phyloP scores from a whole-genome alignment of 83 land plant species.

The Thuja plicata region DNA sequence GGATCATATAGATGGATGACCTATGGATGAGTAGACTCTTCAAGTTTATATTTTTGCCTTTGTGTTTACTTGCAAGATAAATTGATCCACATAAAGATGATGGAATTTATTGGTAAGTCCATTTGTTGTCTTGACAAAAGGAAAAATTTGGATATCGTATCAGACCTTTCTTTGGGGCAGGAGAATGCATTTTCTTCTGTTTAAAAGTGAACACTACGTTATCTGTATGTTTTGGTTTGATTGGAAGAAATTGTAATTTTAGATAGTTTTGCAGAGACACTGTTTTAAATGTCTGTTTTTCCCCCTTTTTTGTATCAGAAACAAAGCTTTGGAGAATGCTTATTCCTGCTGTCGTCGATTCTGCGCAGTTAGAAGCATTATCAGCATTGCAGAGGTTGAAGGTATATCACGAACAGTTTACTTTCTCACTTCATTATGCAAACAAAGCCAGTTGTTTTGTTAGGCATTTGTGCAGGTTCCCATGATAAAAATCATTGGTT shows the following conservation, averaged over 20 bases:
- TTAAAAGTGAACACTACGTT: background rate
- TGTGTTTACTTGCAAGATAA: background rate
- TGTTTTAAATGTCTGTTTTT: background rate
- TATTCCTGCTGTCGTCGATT: slow-evolving; percentile 9
- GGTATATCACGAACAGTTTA: background rate
- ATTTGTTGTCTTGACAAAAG: background rate
- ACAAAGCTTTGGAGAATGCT: background rate
- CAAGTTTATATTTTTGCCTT: background rate
- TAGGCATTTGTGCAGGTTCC: background rate
- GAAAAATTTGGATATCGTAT: background rate
- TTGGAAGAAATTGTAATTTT: background rate
- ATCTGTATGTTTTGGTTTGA: background rate
- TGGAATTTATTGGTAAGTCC: background rate
- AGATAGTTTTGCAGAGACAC: background rate
- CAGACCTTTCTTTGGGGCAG: background rate
- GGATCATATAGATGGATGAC: background rate
- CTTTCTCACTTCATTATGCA: background rate
- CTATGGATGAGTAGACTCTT: background rate
- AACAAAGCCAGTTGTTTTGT: background rate
- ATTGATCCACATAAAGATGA: background rate
- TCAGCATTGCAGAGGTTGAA: slow-evolving; percentile 9
- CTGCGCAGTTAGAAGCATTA: slow-evolving; percentile 11
- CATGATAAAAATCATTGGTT: background rate
- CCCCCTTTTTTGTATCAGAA: background rate
- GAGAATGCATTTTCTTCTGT: background rate